Base-by-base conservation (phyloP, 179 eudicot species). In the Carnegiea gigantea region DNA sequence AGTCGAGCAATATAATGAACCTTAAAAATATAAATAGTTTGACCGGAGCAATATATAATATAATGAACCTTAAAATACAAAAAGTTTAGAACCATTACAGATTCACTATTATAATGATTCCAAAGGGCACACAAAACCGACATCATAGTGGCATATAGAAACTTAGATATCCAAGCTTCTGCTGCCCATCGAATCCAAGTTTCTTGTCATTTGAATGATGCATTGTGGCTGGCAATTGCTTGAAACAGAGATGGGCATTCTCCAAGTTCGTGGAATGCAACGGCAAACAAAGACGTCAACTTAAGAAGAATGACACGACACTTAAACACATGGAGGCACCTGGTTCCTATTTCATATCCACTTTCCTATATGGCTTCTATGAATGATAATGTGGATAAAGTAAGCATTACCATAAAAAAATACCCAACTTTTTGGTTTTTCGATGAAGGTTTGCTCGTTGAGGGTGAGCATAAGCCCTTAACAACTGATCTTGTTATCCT, bases 201-300 rank as follows among this genome's bases (percentile, higher is more conserved):
- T 33, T 33, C 36, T 40, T n/a, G 9, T 18, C 21, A 17, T 5
- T 7, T 9, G 53, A 38, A 17, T 36, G 26, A 72, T 15, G 23
- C 23, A 36, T 17, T 7, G 17, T 38, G 0, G 6, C 15, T 54
- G 8, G n/a, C 18, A 15, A 18, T 36, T 5, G 23, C 15, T 72
- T 17, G 44, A 40, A n/a, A 24, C 83, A 91, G 96, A 87, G 89
- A 85, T 92, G 96, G 96, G 87, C 75, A 38, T 73, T 89, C 6
- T 82, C 89, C 13, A 91, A 86, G 60, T 87, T 89, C 20, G 87
- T 90, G 0, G 97, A 91, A 82, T 86, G 81, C 30, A 49, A 89
- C 68, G 73, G 90, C 23, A 81, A 80, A 43, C 71, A 57, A 13
- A 89, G 82, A 83, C 89, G 76, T 49, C 79, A 62, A 23, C 88